Base-by-base conservation (phyloP, 2,329 filamentous ascomycete species). In the Raffaelea arxii region DNA sequence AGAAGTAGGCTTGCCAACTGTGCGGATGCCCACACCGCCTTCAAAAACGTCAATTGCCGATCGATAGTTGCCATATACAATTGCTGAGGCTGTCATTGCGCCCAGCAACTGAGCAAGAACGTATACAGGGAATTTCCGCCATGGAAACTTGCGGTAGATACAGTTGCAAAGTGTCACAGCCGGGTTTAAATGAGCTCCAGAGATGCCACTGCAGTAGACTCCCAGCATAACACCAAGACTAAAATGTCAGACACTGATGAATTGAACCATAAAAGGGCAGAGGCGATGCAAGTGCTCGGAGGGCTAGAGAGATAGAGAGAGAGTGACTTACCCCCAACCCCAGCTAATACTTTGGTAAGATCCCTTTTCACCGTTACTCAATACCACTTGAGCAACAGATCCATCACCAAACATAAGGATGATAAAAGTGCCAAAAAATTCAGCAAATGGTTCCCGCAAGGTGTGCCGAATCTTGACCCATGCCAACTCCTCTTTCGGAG, bases 351-450 rank as follows among this genome's bases (percentile, higher is more conserved):
- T 70, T 55, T 71, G 65, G 50, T 71, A 72, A 49, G 68, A 59
- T 37, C 75, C 74, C 55, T 71, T 74, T 14, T 57, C 57, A 23
- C 56, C 60, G 4, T 59, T 60, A 48, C 76, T 80, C 12, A 86
- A 69, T 0, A 78, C 65, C 1, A 84, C 81, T 59, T 86, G 83
- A 3, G 82, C 82, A 19, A 86, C 78, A 46, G 78, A 77, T n/a
- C 80, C 82, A 50, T 86, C 76, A 4, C 82, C 82, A 55, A 86
- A 86, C 36, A 86, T 63, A 49, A 86, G 68, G 51, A 86, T 62
- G 46, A 82, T 72, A 65, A 86, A 80, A 12, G 77, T 81, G 7
- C 80, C 81, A 43, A 82, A 73, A 62, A 85, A 84, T 54, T 86
- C 80, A 1, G 78, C 77, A 53, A 84, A 77, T 2, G 72, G 73